Base-by-base conservation (phyloP, 176 grass and related monocot genomes). In the Phragmites australis region DNA sequence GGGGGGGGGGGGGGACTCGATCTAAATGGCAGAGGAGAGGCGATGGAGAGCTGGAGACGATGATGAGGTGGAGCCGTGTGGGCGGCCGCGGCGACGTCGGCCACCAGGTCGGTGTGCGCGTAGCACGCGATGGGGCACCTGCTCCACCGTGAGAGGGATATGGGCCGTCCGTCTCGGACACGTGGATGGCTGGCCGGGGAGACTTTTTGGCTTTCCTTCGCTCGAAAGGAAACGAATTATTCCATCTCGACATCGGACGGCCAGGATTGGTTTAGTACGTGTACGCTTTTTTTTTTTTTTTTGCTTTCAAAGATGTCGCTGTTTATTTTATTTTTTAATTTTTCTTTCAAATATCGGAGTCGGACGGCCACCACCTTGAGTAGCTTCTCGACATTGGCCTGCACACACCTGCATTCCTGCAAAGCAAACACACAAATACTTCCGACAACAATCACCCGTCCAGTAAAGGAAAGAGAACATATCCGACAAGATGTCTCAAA, bases 141-240 rank as follows among this genome's bases (percentile, higher is more conserved):
- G 79, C 67, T 83, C 52, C 84, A 75, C 63, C 3, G 12, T 6
- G 22, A 0, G 14, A 12, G 13, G 9, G 44, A 84, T 87, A 51
- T 0, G 13, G 17, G n/a, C 75, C 75, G 80, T 72, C 8, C 7
- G 54, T 0, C 0, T 0, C 0, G 1, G 9, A 68, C 44, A 77
- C 67, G 61, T 84, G 84, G 63, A 66, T 45, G 88, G 84, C 0
- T 0, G 6, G 12, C 14, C 13, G 16, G 6, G 9, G 29, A 13
- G 9, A 0, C 44, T 3, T 31, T 10, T 4, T 0, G 14, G 27
- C 62, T 82, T 82, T 88, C 75, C 86, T 83, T 88, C 57, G 80
- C 29, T 67, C 12, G 0, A 44, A 88, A 88, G 81, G 43, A 83
- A 83, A 29, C 51, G 53, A 10, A 65, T 37, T 37, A 63, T 64